phyloP scores from a whole-genome alignment of 176 grass and related monocot genomes.

The Carex littledalei region DNA sequence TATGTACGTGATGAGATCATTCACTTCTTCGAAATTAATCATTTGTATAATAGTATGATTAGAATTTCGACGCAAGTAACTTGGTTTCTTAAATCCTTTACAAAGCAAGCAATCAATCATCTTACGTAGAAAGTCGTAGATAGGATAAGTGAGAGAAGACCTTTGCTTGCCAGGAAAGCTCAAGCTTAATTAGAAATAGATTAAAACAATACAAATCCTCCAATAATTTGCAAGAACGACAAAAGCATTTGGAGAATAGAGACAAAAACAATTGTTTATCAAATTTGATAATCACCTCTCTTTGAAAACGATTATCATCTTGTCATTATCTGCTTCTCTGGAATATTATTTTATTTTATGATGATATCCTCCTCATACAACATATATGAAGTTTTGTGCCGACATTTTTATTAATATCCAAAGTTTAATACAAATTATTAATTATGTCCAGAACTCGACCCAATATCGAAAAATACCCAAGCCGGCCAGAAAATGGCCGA shows the following conservation, averaged over 20 bases:
- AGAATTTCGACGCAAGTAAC: too few relatives aligned
- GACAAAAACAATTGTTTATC: neutral
- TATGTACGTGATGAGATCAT: too few relatives aligned
- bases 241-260: neutral
- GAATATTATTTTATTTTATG: neutral
- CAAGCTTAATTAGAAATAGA: neutral
- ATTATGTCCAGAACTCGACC: too few relatives aligned
- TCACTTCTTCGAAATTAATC: too few relatives aligned
- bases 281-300: conserved; percentile 1
- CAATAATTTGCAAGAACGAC: conserved; percentile 9
- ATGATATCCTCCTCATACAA: too few relatives aligned
- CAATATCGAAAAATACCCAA: too few relatives aligned
- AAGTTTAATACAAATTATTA: too few relatives aligned
- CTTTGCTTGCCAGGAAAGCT: neutral
- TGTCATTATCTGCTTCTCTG: neutral
- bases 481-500: too few relatives aligned
- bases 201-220: neutral
- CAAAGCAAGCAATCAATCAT: neutral
- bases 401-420: too few relatives aligned
- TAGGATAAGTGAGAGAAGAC: neutral
- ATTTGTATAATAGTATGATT: too few relatives aligned
- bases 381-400: too few relatives aligned
- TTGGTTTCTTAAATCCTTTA: neutral
- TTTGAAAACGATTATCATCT: neutral
- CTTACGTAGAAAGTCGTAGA: neutral